These are phyloP conservation scores for Cystobasidium sp. DNA, from an alignment of 1,284 basidiomycete genomes.

Conservation along the genomic window DNA sequence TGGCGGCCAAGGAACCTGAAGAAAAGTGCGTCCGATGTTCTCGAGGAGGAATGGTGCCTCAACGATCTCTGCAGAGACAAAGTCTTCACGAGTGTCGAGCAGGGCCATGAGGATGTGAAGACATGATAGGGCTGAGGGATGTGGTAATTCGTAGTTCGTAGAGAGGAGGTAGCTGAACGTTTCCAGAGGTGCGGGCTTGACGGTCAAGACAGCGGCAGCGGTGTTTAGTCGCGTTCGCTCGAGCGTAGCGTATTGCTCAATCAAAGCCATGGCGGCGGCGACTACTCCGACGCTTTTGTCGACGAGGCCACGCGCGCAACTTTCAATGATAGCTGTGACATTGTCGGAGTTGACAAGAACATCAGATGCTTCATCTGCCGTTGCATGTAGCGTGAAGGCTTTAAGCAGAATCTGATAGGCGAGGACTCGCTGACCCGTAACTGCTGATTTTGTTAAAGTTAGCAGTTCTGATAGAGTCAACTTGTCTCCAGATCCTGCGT, in stretches of 20 bases:
- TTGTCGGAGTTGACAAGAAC: conserved; percentile 21
- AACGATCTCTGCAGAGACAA: conserved; percentile 30
- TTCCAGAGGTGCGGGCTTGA: conserved; percentile 22
- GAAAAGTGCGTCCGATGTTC: conserved; percentile 22
- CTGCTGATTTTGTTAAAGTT: conserved; percentile 27
- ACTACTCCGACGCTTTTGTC: conserved; percentile 35
- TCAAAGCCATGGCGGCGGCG: conserved; percentile 3
- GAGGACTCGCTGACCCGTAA: conserved; percentile 26
- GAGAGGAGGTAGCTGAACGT: conserved; percentile 27
- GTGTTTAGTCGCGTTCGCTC: conserved; percentile 27
- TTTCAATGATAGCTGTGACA: conserved; percentile 27
- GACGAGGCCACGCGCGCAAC: conserved; percentile 26
- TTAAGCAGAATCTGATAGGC: conserved; percentile 35
- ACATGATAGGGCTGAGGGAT: not conserved
- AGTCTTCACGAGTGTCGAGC: conserved; percentile 33
- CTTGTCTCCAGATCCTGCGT: conserved; percentile 23
- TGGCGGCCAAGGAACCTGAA: conserved; percentile 40
- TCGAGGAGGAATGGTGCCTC: conserved; percentile 34
- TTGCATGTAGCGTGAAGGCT: not conserved
- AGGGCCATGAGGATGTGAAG: conserved; percentile 12
- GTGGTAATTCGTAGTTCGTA: conserved; percentile 9
- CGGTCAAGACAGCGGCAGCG: conserved; percentile 27
- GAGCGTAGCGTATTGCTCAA: conserved; percentile 13
- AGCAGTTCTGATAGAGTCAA: conserved; percentile 23
- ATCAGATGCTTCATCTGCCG: not conserved